phyloP scores from a whole-genome alignment of 2,329 filamentous ascomycete genomes.

The Aspergillus glaucus region DNA sequence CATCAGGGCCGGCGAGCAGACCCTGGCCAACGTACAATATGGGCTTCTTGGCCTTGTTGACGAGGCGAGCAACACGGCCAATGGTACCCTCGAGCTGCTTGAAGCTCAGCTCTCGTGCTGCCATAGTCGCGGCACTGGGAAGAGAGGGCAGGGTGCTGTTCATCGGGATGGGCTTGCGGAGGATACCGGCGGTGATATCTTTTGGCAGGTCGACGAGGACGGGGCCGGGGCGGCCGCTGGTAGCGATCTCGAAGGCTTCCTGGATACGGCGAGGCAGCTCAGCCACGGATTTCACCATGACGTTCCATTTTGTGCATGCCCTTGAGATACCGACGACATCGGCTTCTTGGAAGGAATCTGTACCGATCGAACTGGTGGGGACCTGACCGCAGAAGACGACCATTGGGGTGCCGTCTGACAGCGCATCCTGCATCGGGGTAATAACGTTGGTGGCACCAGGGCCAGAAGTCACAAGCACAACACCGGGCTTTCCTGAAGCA shows the following conservation, averaged over 20 bases:
- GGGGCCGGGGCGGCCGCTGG: constrained; percentile 84
- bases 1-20: constrained; percentile 71
- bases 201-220: constrained; percentile 95
- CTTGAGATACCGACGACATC: constrained; percentile 91
- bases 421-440: constrained; percentile 91
- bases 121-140: constrained; percentile 78
- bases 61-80: constrained; percentile 67
- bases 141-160: constrained; percentile 66
- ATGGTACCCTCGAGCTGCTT: constrained; percentile 70
- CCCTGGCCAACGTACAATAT: constrained; percentile 94
- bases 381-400: constrained; percentile 96
- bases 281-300: constrained; percentile 93
- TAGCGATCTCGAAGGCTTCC: constrained; percentile 97
- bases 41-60: constrained; percentile 88
- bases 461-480: constrained; percentile 93
- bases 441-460: constrained; percentile 95
- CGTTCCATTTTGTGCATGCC: constrained; percentile 97
- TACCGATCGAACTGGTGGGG: constrained; percentile 79
- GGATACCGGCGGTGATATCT: constrained; percentile 82
- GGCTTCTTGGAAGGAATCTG: constrained; percentile 94
- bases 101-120: constrained; percentile 65
- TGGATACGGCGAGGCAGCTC: constrained; percentile 92
- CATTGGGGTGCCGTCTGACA: constrained; percentile 92
- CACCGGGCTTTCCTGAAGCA: constrained; percentile 86
- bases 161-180: constrained; percentile 78